Evolutionary conservation across 164 flowering plant species (phyloP).

Genomic region (Cinnamomum micranthum): DNA sequence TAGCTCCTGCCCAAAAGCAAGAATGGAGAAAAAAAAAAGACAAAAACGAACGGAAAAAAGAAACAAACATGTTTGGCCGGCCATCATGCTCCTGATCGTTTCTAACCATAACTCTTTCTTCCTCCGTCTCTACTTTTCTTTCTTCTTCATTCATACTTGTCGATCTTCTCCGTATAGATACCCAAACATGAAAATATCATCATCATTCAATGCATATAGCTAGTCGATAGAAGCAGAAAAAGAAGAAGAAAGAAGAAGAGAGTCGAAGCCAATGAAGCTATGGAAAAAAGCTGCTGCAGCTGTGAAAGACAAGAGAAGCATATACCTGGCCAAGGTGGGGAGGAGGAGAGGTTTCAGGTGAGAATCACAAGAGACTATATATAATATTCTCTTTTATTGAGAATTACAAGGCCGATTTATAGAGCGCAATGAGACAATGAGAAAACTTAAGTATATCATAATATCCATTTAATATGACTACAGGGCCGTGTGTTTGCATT

Average conservation of each 20-base stretch:
- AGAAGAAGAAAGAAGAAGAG: not conserved
- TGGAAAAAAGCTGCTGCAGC: conserved; percentile 56
- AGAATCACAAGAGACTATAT: too few relatives aligned
- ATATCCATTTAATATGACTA: too few relatives aligned
- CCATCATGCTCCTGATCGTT: not conserved
- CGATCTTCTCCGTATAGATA: not conserved
- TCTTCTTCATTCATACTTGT: not conserved
- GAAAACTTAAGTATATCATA: too few relatives aligned
- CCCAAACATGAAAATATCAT: not conserved
- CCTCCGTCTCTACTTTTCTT: not conserved
- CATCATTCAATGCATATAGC: not conserved
- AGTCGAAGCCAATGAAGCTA: conserved; percentile 33
- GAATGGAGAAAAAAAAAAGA: not conserved
- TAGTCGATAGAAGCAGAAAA: not conserved
- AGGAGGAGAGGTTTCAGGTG: conserved; percentile 18
- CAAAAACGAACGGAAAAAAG: not conserved
- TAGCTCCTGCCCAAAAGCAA: not conserved
- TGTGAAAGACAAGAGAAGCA: conserved; percentile 65
- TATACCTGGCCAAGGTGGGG: conserved; percentile 36
- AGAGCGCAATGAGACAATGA: too few relatives aligned
- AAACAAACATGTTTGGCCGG: not conserved
- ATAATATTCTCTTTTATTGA: too few relatives aligned
- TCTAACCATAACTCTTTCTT: not conserved
- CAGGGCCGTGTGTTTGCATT: too few relatives aligned
- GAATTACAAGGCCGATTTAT: too few relatives aligned